Evolutionary conservation across 148 eudicot species (phyloP).

Genomic region (Vaccinium macrocarpon): DNA sequence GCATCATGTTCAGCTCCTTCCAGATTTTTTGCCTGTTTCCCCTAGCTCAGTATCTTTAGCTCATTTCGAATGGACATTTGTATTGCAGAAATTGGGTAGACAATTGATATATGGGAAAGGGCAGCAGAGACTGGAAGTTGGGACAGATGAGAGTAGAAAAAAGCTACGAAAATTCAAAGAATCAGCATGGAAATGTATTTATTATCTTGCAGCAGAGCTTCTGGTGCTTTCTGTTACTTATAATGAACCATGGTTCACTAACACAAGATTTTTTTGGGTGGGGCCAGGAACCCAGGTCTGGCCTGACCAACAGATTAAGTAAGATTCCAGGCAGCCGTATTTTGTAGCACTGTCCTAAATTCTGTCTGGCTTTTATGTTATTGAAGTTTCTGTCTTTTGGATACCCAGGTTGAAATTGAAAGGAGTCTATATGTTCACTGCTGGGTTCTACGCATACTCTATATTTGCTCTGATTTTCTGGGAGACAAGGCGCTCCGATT

Average conservation of each 20-base stretch:
- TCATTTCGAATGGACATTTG: slow-evolving; percentile 17
- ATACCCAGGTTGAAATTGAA: slow-evolving; percentile 73
- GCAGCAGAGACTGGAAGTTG: slow-evolving; percentile 35
- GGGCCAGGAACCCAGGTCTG: slow-evolving; percentile 89
- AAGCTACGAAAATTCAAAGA: slow-evolving; percentile 85
- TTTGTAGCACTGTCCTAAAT: background rate
- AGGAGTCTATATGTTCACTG: slow-evolving; percentile 74
- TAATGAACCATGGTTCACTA: slow-evolving; percentile 79
- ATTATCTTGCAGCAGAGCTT: slow-evolving; percentile 84
- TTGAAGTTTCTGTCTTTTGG: background rate
- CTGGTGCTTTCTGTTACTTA: slow-evolving; percentile 69
- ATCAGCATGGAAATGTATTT: slow-evolving; percentile 91
- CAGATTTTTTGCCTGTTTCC: background rate
- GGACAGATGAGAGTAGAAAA: slow-evolving; percentile 45
- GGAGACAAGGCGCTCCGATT: slow-evolving; percentile 94
- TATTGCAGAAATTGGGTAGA: slow-evolving; percentile 72
- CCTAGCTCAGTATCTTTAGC: background rate
- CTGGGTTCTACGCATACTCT: slow-evolving; percentile 86
- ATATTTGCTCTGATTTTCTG: slow-evolving; percentile 89
- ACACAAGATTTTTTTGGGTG: slow-evolving; percentile 67
- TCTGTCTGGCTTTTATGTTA: background rate
- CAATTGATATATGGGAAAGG: slow-evolving; percentile 64
- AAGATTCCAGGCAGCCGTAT: slow-evolving; percentile 23
- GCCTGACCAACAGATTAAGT: slow-evolving; percentile 88
- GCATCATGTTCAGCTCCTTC: background rate